Conservation (phyloP, 2,329 filamentous ascomycete species). For the Botrytis pseudocinerea region DNA sequence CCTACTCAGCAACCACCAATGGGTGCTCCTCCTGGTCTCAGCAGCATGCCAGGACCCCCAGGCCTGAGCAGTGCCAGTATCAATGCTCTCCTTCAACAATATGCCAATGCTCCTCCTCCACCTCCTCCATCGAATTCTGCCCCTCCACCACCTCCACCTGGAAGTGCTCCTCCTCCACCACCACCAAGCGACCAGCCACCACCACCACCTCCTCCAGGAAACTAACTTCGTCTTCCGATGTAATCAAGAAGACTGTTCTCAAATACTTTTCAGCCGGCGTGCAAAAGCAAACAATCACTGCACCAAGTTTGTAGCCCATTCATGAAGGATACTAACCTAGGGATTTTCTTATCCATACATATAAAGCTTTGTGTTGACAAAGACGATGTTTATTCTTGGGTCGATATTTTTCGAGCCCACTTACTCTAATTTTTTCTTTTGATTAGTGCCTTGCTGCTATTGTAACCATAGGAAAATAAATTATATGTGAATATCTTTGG, state of each 20-base stretch:
- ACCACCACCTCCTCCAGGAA: slow-evolving; percentile 30
- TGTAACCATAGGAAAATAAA: slow-evolving; percentile 21
- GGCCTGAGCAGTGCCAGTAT: slow-evolving; percentile 58
- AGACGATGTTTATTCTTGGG: background rate
- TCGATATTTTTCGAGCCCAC: background rate
- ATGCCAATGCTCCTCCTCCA: slow-evolving; percentile 47
- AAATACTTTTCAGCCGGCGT: background rate
- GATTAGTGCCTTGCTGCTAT: background rate
- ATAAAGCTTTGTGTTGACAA: background rate
- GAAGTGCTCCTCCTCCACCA: slow-evolving; percentile 63
- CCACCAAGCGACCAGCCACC: slow-evolving; percentile 46
- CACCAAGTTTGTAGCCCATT: background rate
- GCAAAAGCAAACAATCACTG: background rate
- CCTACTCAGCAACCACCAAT: slow-evolving; percentile 46
- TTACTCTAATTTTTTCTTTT: background rate
- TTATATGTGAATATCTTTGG: background rate
- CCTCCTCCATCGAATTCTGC: slow-evolving; percentile 52
- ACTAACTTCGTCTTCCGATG: slow-evolving; percentile 2
- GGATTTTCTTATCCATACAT: background rate
- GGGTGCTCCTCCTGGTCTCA: slow-evolving; percentile 44
- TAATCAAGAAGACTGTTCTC: background rate
- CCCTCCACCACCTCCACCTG: slow-evolving; percentile 47
- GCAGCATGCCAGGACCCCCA: slow-evolving; percentile 42
- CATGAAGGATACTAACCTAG: slow-evolving; percentile 19
- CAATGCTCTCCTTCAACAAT: slow-evolving; percentile 68